These are phyloP conservation scores for Hondaea fermentalgiana DNA, from an alignment of 108 stramenopile species.

Conservation along the genomic window DNA sequence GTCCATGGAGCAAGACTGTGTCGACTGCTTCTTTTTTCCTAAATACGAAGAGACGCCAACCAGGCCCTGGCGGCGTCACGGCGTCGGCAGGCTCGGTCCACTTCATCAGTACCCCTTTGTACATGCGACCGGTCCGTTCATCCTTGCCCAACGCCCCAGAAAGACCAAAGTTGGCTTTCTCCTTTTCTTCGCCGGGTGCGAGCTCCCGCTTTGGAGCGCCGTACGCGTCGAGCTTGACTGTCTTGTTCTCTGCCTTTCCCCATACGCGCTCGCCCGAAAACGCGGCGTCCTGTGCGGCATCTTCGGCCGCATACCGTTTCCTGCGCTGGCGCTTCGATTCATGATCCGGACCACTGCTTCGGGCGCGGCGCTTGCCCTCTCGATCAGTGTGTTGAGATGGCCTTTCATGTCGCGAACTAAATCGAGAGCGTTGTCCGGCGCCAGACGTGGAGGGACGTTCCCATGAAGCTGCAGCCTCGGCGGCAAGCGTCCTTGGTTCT, in stretches of 20 bases:
- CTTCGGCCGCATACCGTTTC: background rate
- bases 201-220: background rate
- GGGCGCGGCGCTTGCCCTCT: background rate
- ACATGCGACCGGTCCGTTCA: constrained; percentile 67
- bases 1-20: constrained; percentile 69
- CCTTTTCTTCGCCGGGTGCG: background rate
- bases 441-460: too few relatives aligned
- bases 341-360: background rate
- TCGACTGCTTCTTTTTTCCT: constrained; percentile 43
- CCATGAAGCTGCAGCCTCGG: too few relatives aligned
- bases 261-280: too few relatives aligned
- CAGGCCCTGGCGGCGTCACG: constrained; percentile 60
- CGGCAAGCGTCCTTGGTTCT: too few relatives aligned
- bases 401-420: too few relatives aligned
- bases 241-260: too few relatives aligned
- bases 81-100: constrained; percentile 92
- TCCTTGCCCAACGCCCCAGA: constrained; percentile 90
- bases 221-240: background rate
- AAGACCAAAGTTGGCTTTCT: constrained; percentile 77
- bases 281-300: background rate
- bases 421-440: too few relatives aligned
- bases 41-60: constrained; percentile 92
- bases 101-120: constrained; percentile 82
- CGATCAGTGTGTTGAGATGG: too few relatives aligned
- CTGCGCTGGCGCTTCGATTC: background rate